phyloP scores from a whole-genome alignment of 2,329 filamentous ascomycete species.

The Aureobasidium sp. region DNA sequence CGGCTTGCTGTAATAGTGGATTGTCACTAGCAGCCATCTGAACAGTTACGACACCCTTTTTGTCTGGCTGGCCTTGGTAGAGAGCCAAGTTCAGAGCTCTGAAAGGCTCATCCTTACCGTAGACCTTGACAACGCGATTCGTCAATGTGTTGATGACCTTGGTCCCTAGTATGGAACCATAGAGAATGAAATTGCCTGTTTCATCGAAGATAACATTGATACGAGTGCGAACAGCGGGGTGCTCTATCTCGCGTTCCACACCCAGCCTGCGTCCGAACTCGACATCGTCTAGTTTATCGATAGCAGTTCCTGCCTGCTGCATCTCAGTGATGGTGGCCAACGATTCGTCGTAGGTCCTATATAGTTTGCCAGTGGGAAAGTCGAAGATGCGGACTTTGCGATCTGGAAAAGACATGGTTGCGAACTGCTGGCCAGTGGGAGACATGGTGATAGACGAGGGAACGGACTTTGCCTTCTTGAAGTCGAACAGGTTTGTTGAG shows the following conservation, averaged over 20 bases:
- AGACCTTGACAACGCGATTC: slow-evolving; percentile 84
- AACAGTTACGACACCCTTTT: slow-evolving; percentile 86
- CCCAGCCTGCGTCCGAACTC: slow-evolving; percentile 87
- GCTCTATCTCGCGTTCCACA: slow-evolving; percentile 79
- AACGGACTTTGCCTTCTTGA: slow-evolving; percentile 86
- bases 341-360: slow-evolving; percentile 92
- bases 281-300: slow-evolving; percentile 75
- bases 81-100: slow-evolving; percentile 74
- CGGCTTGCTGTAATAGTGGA: slow-evolving; percentile 85
- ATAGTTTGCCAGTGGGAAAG: slow-evolving; percentile 79
- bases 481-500: slow-evolving; percentile 88
- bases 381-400: slow-evolving; percentile 91
- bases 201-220: slow-evolving; percentile 92
- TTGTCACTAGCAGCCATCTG: slow-evolving; percentile 96
- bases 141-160: slow-evolving; percentile 96
- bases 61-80: slow-evolving; percentile 92
- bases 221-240: slow-evolving; percentile 57
- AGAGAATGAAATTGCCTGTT: slow-evolving; percentile 89
- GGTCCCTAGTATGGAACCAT: slow-evolving; percentile 83
- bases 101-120: slow-evolving; percentile 83
- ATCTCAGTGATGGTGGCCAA: slow-evolving; percentile 82
- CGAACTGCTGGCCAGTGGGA: slow-evolving; percentile 77
- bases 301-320: slow-evolving; percentile 85
- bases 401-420: slow-evolving; percentile 85
- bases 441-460: slow-evolving; percentile 80